These are phyloP conservation scores for Arxiozyma heterogenica DNA, from an alignment of 1,139 yeast species.

Conservation along the genomic window DNA sequence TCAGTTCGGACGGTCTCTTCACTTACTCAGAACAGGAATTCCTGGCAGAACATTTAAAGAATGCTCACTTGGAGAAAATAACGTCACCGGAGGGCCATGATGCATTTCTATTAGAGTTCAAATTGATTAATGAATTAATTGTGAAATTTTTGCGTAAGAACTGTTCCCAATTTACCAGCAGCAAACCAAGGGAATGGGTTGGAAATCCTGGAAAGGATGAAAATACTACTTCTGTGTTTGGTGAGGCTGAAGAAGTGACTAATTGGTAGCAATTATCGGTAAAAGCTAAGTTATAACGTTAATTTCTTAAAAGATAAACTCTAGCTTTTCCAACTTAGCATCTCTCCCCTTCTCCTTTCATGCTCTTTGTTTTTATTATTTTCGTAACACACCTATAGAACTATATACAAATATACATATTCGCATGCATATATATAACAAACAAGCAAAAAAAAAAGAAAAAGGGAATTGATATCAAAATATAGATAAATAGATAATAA, in stretches of 20 bases:
- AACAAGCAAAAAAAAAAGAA: neutral
- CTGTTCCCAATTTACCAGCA: slow-evolving; percentile 33
- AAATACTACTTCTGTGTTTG: slow-evolving; percentile 71
- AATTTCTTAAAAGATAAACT: no score
- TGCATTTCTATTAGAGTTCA: slow-evolving; percentile 86
- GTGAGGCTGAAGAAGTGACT: slow-evolving; percentile 89
- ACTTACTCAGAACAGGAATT: slow-evolving; percentile 86
- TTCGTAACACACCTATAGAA: no score
- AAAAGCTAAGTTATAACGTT: neutral
- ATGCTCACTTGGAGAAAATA: slow-evolving; percentile 57
- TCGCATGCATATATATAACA: neutral
- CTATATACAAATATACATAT: neutral
- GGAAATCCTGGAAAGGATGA: slow-evolving; percentile 43
- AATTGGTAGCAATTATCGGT: slow-evolving; percentile 51
- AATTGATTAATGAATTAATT: slow-evolving; percentile 64
- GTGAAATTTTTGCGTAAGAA: slow-evolving; percentile 51
- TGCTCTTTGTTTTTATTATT: neutral
- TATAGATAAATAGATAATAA: no score
- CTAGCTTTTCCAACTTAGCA: neutral
- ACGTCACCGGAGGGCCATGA: slow-evolving; percentile 98
- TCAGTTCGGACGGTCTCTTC: slow-evolving; percentile 84
- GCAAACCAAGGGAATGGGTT: slow-evolving; percentile 30
- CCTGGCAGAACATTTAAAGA: slow-evolving; percentile 66
- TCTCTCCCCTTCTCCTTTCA: neutral
- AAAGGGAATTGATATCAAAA: no score